Evolutionary conservation across 1,284 basidiomycete species (phyloP).

Genomic region (Rhodotorula sp.): DNA sequence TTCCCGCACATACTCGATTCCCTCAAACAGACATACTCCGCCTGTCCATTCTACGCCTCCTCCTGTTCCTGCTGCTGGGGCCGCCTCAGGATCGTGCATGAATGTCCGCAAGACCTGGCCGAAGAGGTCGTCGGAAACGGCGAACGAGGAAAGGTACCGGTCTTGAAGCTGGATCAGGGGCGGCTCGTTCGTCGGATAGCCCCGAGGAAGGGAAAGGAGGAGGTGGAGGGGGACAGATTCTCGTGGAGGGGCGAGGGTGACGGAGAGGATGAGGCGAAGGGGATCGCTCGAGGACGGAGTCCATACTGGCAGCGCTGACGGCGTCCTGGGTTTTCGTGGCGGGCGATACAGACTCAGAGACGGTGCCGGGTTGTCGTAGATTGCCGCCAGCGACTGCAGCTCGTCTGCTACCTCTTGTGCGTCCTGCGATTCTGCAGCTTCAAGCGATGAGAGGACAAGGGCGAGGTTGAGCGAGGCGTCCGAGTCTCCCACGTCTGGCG

Average conservation of each 20-base stretch:
- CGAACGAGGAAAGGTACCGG: slow-evolving; percentile 26
- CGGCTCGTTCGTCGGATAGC: slow-evolving; percentile 23
- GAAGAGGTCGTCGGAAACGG: slow-evolving; percentile 24
- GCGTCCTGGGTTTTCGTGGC: background rate
- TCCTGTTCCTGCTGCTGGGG: background rate
- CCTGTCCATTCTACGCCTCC: slow-evolving; percentile 24
- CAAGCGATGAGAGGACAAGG: slow-evolving; percentile 20
- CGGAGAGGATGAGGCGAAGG: slow-evolving; percentile 19
- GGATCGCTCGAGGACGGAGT: slow-evolving; percentile 5
- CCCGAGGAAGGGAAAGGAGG: slow-evolving; percentile 28
- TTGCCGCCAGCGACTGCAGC: slow-evolving; percentile 25
- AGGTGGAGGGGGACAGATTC: slow-evolving; percentile 21
- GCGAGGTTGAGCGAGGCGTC: slow-evolving; percentile 20
- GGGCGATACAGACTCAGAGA: slow-evolving; percentile 7
- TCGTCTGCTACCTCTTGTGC: slow-evolving; percentile 26
- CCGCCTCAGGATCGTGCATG: slow-evolving; percentile 26
- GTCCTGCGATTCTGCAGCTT: background rate
- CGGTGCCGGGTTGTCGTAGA: slow-evolving; percentile 15
- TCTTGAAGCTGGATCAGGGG: slow-evolving; percentile 33
- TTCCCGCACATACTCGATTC: slow-evolving; percentile 30
- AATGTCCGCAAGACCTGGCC: slow-evolving; percentile 22
- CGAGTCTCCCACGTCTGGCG: background rate
- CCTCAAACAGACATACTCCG: slow-evolving; percentile 31
- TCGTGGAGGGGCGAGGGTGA: slow-evolving; percentile 15
- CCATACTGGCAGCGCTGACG: slow-evolving; percentile 9